Base-by-base conservation (phyloP, 768 basidiomycete species). In the Trametes cingulata region DNA sequence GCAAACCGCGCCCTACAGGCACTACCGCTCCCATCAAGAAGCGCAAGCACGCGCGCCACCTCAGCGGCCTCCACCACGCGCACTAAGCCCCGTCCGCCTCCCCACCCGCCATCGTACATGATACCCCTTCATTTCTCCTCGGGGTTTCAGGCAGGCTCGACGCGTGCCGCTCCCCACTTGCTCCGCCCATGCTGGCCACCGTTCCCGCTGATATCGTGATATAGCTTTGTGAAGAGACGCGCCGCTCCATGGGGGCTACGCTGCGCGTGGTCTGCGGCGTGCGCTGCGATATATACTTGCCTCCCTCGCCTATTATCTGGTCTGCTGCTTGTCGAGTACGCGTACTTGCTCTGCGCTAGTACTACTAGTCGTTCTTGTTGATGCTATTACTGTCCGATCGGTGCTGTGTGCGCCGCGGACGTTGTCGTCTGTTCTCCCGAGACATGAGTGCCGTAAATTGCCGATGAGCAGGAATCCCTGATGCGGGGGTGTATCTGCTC, bases 21-120 rank as follows among this genome's bases (percentile, higher is more conserved):
- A n/a, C 19, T n/a, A 19, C 47, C 29, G 14, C 43, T 14, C 33
- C 27, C 20, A 24, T 22, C 24, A 41, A n/a, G 58, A 62, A 62
- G 61, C 61, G 60, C 50, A 27, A 35, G 27, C 60, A 62, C 27
- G 61, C 56, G 25, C 61, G 61, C 20, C 61, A 54, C 50, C 56
- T 62, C 33, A 20, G 37, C 14, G 60, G 42, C 45, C 36, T 33
- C 15, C 56, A 37, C 56, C 56, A 56, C 27, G 24, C 55, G 0
- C 55, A 54, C 47, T 62, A 29, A 62, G 46, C 59, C 17, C n/a
- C 33, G 7, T 15, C 41, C 41, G 14, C 22, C 2, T n/a, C 40
- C 39, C 22, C 45, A 13, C 25, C 22, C 24, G 33, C 49, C 22
- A 24, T 42, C 35, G 19, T 47, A 47, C 58, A 40, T 41, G 58